These are phyloP conservation scores for Amanita thiersii DNA, from an alignment of 768 basidiomycete genomes.

Conservation along the genomic window DNA sequence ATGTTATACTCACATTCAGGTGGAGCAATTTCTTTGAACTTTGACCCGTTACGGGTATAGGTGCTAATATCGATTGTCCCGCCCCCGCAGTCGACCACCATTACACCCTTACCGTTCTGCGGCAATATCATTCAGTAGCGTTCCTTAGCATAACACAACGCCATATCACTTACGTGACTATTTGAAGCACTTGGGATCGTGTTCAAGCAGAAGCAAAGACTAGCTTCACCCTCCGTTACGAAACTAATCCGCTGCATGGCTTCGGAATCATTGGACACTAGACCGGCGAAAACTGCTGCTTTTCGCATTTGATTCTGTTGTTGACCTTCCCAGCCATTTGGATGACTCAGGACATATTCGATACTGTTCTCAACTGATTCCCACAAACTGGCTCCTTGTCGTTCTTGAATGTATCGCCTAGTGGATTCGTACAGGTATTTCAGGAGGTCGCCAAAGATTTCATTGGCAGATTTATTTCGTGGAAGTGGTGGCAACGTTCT, in stretches of 20 bases:
- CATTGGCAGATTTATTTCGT: conserved; percentile 26
- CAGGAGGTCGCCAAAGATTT: conserved; percentile 41
- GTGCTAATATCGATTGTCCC: conserved; percentile 8
- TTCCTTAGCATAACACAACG: too few species aligned
- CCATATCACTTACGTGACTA: conserved; percentile 14
- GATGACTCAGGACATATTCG: conserved; percentile 44
- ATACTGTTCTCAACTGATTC: conserved; percentile 27
- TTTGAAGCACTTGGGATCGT: conserved; percentile 25
- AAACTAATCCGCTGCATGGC: conserved; percentile 34
- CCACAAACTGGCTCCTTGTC: conserved; percentile 33
- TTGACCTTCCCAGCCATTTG: conserved; percentile 48
- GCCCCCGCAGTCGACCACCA: conserved; percentile 5
- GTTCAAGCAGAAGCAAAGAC: conserved; percentile 40
- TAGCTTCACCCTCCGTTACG: conserved; percentile 50
- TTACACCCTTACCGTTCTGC: background rate
- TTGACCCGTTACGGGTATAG: background rate
- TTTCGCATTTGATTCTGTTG: conserved; percentile 42
- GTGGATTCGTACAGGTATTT: conserved; percentile 32
- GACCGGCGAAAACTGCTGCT: conserved; percentile 37
- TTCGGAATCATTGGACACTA: conserved; percentile 24
- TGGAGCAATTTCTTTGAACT: conserved; percentile 4
- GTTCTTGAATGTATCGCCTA: conserved; percentile 32
- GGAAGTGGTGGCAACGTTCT: conserved; percentile 30
- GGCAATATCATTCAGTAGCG: background rate
- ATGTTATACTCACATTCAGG: conserved; percentile 1